Evolutionary conservation across 495 filamentous ascomycete genomes (phyloP).

Genomic region (Jackrogersella minutella): DNA sequence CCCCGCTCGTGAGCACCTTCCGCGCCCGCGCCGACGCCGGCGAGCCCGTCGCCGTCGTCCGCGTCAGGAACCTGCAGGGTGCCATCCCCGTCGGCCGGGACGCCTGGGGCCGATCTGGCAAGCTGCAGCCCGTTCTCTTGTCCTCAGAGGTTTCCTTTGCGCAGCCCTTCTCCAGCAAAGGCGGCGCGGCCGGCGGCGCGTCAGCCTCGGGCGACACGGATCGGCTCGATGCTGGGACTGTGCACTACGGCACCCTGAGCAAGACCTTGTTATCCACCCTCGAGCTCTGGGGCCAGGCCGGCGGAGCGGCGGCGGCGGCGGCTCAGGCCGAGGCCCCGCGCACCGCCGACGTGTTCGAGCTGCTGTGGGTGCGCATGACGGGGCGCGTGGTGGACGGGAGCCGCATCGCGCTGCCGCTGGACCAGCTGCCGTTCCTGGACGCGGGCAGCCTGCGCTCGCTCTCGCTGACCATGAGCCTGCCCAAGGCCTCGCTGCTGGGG

Average conservation of each 20-base stretch:
- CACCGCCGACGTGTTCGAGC: conserved; percentile 42
- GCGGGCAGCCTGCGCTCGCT: conserved; percentile 45
- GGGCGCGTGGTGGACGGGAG: conserved; percentile 41
- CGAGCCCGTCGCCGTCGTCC: conserved; percentile 52
- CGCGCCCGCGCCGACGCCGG: conserved; percentile 45
- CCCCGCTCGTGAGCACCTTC: conserved; percentile 47
- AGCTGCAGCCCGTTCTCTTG: conserved; percentile 62
- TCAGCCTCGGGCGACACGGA: conserved; percentile 54
- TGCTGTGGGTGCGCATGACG: conserved; percentile 46
- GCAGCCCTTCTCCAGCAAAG: conserved; percentile 52
- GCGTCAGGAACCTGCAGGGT: conserved; percentile 60
- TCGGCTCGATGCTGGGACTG: conserved; percentile 59
- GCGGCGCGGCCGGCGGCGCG: conserved; percentile 38
- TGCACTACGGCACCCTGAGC: conserved; percentile 68
- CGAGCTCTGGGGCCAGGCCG: conserved; percentile 28
- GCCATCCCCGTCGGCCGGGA: conserved; percentile 55
- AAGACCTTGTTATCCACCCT: conserved; percentile 57
- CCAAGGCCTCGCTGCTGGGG: conserved; percentile 63
- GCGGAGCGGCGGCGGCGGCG: background rate
- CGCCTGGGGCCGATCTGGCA: conserved; percentile 62
- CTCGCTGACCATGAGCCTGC: conserved; percentile 53
- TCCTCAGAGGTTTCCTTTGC: conserved; percentile 59
- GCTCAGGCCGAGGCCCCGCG: conserved; percentile 1
- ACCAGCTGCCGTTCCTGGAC: conserved; percentile 45
- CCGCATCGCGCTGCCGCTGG: conserved; percentile 35